Percentiles rank a stretch among this genome's conserved stretches.
These are phyloP conservation scores for Ogataea paraovalis DNA, from an alignment of 805 yeast species.

Conservation along the genomic window DNA sequence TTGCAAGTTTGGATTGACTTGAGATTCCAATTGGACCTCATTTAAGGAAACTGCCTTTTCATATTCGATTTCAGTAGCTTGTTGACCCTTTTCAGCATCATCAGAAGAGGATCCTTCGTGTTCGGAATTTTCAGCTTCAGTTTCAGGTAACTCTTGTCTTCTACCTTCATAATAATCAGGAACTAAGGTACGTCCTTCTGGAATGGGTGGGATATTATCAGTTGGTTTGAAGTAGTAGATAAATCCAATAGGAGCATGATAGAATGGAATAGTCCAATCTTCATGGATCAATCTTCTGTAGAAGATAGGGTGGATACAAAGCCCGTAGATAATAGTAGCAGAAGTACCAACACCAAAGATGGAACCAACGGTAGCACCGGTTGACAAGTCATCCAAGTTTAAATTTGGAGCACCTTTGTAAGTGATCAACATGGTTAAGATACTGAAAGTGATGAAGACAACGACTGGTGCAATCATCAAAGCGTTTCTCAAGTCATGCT, in stretches of 20 bases:
- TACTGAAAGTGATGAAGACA: slow-evolving; percentile 55
- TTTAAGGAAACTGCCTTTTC: slow-evolving; percentile 10
- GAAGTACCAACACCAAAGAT: slow-evolving; percentile 63
- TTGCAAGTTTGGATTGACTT: not conserved
- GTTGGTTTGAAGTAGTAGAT: slow-evolving; percentile 47
- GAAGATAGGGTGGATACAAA: slow-evolving; percentile 59
- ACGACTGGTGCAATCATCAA: slow-evolving; percentile 55
- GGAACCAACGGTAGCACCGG: slow-evolving; percentile 52
- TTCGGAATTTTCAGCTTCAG: not conserved
- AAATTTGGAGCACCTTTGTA: slow-evolving; percentile 79
- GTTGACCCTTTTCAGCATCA: slow-evolving; percentile 14
- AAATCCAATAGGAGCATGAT: slow-evolving; percentile 57
- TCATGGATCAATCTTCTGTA: slow-evolving; percentile 54
- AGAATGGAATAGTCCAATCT: slow-evolving; percentile 65
- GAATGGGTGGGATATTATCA: slow-evolving; percentile 63
- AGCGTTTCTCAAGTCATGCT: slow-evolving; percentile 51
- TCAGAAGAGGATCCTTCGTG: slow-evolving; percentile 10
- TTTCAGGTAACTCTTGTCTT: slow-evolving; percentile 26
- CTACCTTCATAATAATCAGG: slow-evolving; percentile 67
- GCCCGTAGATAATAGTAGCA: slow-evolving; percentile 46
- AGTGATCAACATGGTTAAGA: slow-evolving; percentile 71
- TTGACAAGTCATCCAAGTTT: slow-evolving; percentile 48
- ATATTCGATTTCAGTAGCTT: slow-evolving; percentile 14
- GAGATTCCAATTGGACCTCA: not conserved
- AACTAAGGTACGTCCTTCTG: slow-evolving; percentile 50